Evolutionary conservation across 805 yeast genomes (phyloP).

Genomic region (Candida nitratophila): DNA sequence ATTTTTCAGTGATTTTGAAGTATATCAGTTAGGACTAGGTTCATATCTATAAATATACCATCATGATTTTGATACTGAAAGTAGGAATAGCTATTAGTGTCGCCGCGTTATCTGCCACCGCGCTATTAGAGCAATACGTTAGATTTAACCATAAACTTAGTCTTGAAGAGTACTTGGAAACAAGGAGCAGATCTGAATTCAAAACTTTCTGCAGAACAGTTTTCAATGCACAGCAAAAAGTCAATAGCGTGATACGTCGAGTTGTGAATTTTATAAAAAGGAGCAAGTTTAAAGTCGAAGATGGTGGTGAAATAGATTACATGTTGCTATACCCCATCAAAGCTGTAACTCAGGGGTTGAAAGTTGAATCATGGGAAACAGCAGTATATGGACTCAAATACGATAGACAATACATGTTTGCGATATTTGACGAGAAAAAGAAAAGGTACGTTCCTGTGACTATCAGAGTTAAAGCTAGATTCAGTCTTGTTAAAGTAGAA

Average conservation of each 20-base stretch:
- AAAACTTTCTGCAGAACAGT: not conserved
- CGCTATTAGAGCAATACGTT: not conserved
- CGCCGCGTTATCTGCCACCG: not conserved
- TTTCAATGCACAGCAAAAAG: not conserved
- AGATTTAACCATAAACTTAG: not conserved
- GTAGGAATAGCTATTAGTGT: not conserved
- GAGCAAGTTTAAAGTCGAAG: slow-evolving; percentile 6
- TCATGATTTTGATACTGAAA: not conserved
- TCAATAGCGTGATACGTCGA: not conserved
- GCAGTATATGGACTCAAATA: slow-evolving; percentile 20
- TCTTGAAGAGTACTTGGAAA: not conserved
- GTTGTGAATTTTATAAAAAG: not conserved
- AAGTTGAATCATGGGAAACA: slow-evolving; percentile 19
- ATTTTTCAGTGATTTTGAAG: too few species aligned
- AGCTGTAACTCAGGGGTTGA: slow-evolving; percentile 18
- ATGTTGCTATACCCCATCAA: slow-evolving; percentile 24
- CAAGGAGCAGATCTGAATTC: not conserved
- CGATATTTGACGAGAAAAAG: slow-evolving; percentile 9
- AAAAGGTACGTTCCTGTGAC: slow-evolving; percentile 10
- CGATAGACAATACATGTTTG: slow-evolving; percentile 21
- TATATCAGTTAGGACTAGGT: too few species aligned
- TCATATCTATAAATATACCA: too few species aligned
- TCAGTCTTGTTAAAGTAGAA: slow-evolving; percentile 9
- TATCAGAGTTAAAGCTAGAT: slow-evolving; percentile 8
- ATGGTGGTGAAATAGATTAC: slow-evolving; percentile 19